Evolutionary conservation across 306 rosid genomes (phyloP), one percentile per base, ranked within the genome.

Genomic region (Corylus avellana): DNA sequence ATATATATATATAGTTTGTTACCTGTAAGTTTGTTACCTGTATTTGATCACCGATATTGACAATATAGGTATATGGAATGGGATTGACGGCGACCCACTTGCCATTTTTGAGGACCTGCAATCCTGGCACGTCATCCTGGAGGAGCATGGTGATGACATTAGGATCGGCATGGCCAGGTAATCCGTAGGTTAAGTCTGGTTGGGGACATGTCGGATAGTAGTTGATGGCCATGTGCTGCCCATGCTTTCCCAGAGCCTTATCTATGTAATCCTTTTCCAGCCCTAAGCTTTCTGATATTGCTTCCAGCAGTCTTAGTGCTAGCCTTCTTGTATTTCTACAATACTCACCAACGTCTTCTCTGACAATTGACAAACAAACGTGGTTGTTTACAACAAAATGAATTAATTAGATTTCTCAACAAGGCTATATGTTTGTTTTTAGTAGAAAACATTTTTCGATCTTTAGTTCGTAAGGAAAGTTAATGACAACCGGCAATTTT

Each of bases 171-270:
- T 83, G 86, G 6, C 53, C 77, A 0, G 86, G 80, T 48, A 83
- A 50, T 47, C 86, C 83, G 22, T 68, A 74, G 5, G 86, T 78
- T 13, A 83, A 79, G 51, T 83, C 77, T 3, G 80, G 86, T 18
- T 83, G 47, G 13, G 83, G 86, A 53, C 83, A 83, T 0, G 46
- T 73, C 7, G 86, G 83, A 46, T 78, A 83, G 77, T 78, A 83
- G 27, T 78, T 83, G 44, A 83, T 70, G 1, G 74, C 83, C 83
- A 78, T 78, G 70, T 83, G 86, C 54, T 83, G 86, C 9, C 86
- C 86, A 12, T 83, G 80, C 79, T 74, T 58, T 7, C 74, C 80
- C 39, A 83, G 22, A 50, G 46, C 80, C 68, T 2, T 74, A 44
- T 83, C 76, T 47, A 78, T 58, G 79, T 78, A 75, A 18, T 78